phyloP scores from a whole-genome alignment of 345 rosid species.

The Hypericum perforatum region DNA sequence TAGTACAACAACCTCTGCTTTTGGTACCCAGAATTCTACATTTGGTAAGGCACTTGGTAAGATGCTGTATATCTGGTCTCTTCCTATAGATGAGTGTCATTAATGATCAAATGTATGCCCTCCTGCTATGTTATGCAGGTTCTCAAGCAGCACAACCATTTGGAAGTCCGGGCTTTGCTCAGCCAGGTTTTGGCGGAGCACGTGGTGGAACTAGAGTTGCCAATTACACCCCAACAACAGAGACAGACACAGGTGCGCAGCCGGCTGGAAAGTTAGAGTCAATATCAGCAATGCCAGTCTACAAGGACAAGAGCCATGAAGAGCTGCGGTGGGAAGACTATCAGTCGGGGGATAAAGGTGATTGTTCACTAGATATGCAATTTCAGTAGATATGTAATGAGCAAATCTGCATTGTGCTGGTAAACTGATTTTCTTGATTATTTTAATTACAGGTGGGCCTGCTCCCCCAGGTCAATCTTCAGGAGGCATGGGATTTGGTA shows the following conservation, averaged over 20 bases:
- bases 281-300: conserved; percentile 72
- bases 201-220: conserved; percentile 78
- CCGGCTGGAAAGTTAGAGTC: conserved; percentile 66
- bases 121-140: conserved; percentile 32
- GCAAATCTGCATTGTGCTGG: not conserved
- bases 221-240: conserved; percentile 53
- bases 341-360: conserved; percentile 96
- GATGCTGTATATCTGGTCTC: too few species aligned
- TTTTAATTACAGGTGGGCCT: conserved; percentile 59
- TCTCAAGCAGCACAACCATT: conserved; percentile 55
- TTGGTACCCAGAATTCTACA: conserved; percentile 62
- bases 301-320: conserved; percentile 72
- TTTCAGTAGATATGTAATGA: not conserved
- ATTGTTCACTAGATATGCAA: not conserved
- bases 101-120: conserved; percentile 6
- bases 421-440: conserved; percentile 1
- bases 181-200: conserved; percentile 59
- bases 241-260: conserved; percentile 47
- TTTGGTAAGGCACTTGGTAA: conserved; percentile 38
- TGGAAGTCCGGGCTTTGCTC: conserved; percentile 58
- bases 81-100: too few species aligned
- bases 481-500: conserved; percentile 45
- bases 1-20: conserved; percentile 38
- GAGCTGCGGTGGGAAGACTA: conserved; percentile 96
- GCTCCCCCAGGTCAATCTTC: conserved; percentile 49